phyloP scores from a whole-genome alignment of 345 rosid genomes.

The Punica granatum region DNA sequence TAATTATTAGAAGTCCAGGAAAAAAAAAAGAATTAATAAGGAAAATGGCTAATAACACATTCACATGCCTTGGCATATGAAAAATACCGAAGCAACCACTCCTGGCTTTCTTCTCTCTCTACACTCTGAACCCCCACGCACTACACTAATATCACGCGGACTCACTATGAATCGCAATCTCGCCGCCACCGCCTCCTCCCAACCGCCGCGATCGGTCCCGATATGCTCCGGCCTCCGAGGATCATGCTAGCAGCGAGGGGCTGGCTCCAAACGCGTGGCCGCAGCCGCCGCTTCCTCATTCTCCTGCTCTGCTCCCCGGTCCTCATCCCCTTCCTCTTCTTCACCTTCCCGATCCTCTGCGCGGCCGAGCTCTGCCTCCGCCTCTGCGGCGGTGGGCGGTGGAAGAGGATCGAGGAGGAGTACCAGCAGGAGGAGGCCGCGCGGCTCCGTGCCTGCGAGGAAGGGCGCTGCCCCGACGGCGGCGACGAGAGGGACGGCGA shows the following conservation, averaged over 20 bases:
- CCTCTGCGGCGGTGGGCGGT: conserved; percentile 19
- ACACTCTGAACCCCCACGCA: neutral
- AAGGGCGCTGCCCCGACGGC: conserved; percentile 33
- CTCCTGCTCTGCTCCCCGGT: conserved; percentile 53
- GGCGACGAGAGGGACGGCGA: conserved; percentile 18
- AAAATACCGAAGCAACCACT: neutral
- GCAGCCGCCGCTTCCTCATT: conserved; percentile 36
- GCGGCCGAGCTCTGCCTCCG: conserved; percentile 37
- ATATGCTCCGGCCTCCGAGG: conserved; percentile 10
- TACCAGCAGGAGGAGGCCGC: conserved; percentile 16
- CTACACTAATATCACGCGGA: neutral
- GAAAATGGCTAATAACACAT: conserved; percentile 2
- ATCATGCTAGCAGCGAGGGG: conserved; percentile 32
- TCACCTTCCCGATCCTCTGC: conserved; percentile 42
- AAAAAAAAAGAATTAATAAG: too few species aligned
- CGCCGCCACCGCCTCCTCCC: conserved; percentile 3
- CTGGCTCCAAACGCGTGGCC: conserved; percentile 39
- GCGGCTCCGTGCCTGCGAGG: conserved; percentile 43
- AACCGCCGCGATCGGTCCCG: neutral
- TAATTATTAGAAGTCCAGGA: too few species aligned
- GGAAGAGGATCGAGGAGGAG: conserved; percentile 4
- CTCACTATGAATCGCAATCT: conserved; percentile 7
- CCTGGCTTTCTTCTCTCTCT: neutral
- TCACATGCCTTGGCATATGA: neutral
- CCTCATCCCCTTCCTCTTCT: conserved; percentile 45